These are phyloP conservation scores for Penicillium sp. DNA, from an alignment of 2,329 filamentous ascomycete genomes.

Conservation along the genomic window DNA sequence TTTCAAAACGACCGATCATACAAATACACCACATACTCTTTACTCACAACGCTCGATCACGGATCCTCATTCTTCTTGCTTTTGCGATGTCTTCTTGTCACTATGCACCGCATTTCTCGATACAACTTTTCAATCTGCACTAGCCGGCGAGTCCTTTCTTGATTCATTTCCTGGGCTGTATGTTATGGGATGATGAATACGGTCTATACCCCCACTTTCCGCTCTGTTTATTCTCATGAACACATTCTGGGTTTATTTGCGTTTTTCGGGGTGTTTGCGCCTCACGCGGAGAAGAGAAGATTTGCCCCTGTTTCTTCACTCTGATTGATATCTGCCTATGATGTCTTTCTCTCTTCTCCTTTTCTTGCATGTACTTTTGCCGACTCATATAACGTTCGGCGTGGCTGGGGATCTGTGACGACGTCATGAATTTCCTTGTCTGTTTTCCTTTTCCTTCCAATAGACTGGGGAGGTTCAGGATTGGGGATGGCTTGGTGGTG, in stretches of 20 bases:
- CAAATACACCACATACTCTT: not conserved
- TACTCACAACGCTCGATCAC: not conserved
- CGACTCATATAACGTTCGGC: constrained; percentile 15
- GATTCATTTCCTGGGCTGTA: constrained; percentile 20
- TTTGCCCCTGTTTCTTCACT: not conserved
- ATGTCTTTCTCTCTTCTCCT: constrained; percentile 3
- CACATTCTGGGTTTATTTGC: constrained; percentile 11
- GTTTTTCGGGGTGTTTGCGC: not conserved
- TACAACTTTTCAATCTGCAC: constrained; percentile 1
- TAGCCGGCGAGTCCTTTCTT: not conserved
- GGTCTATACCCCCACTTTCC: constrained; percentile 22
- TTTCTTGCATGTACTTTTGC: constrained; percentile 16
- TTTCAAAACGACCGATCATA: not conserved
- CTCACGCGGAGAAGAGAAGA: not conserved
- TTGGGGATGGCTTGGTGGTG: not conserved
- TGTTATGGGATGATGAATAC: constrained; percentile 23
- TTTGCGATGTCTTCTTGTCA: not conserved
- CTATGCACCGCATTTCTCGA: constrained; percentile 10
- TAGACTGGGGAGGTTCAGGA: constrained; percentile 20
- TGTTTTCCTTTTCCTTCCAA: constrained; percentile 16
- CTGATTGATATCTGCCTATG: not conserved
- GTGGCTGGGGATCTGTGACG: constrained; percentile 25
- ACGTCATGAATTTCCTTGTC: constrained; percentile 32
- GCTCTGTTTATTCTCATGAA: constrained; percentile 19
- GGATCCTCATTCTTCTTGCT: not conserved